Evolutionary conservation across 2,329 filamentous ascomycete genomes (phyloP).

Genomic region (Pseudonectria foliicola): DNA sequence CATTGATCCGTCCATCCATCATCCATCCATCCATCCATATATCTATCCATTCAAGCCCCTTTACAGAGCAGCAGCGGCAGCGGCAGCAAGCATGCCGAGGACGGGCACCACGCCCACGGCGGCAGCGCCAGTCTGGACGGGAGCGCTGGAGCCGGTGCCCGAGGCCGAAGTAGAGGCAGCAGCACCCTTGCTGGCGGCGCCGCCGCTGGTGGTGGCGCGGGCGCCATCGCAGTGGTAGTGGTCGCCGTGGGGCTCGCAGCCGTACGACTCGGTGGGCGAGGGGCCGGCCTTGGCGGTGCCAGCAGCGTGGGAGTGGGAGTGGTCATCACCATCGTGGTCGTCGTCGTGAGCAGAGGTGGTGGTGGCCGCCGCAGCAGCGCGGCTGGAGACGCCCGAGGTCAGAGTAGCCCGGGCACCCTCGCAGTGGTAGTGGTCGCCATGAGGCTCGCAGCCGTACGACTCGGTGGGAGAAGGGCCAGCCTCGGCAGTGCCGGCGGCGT

Average conservation of each 20-base stretch:
- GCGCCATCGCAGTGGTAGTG: slow-evolving; percentile 19
- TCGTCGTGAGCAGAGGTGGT: background rate
- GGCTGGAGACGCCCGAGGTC: background rate
- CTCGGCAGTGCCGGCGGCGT: slow-evolving; percentile 8
- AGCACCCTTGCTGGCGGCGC: background rate
- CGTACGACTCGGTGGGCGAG: background rate
- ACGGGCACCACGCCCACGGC: slow-evolving; percentile 14
- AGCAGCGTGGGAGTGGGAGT: background rate
- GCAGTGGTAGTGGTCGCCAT: slow-evolving; percentile 18
- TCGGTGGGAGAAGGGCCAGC: slow-evolving; percentile 15
- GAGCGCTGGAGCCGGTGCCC: background rate
- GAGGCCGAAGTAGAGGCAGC: background rate
- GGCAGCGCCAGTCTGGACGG: slow-evolving; percentile 7
- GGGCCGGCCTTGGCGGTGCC: background rate
- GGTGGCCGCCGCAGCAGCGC: background rate
- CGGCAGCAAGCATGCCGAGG: slow-evolving; percentile 15
- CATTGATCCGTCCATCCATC: too few species aligned
- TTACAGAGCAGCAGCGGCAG: slow-evolving; percentile 15
- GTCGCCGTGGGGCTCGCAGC: background rate
- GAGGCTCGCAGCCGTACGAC: slow-evolving; percentile 16
- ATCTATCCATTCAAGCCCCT: background rate
- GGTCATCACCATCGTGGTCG: too few species aligned
- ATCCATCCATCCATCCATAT: too few species aligned
- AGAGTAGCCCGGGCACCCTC: background rate
- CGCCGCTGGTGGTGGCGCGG: slow-evolving; percentile 2